Evolutionary conservation across 1,139 yeast genomes (phyloP).

Genomic region (Geotrichum bryndzae): DNA sequence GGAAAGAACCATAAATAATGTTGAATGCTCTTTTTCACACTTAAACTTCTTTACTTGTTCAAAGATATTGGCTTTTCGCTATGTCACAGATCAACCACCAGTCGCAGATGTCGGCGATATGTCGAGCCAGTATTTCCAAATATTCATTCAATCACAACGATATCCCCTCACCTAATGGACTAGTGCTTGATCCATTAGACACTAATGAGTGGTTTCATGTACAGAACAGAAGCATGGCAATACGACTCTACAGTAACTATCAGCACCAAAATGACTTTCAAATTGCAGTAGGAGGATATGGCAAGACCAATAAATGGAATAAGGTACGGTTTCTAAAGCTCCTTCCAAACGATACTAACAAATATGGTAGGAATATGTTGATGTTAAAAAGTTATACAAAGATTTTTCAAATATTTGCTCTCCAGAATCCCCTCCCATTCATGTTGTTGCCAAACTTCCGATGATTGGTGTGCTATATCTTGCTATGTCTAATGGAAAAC

Average conservation of each 20-base stretch:
- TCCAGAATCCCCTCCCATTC: slow-evolving; percentile 11
- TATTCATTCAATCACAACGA: slow-evolving; percentile 4
- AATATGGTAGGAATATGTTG: slow-evolving; percentile 6
- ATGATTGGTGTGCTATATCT: slow-evolving; percentile 19
- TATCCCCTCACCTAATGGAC: slow-evolving; percentile 5
- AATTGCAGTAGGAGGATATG: neutral
- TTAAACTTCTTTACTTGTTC: too few relatives aligned
- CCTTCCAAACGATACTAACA: slow-evolving; percentile 2
- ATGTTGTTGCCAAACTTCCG: slow-evolving; percentile 18
- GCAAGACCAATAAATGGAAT: slow-evolving; percentile 2
- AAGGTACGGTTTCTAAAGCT: slow-evolving; percentile 9
- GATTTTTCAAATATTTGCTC: slow-evolving; percentile 9
- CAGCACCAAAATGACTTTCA: slow-evolving; percentile 1
- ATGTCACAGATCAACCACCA: neutral
- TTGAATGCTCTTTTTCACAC: neutral
- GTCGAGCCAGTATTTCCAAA: neutral
- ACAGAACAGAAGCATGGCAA: neutral
- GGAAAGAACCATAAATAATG: neutral
- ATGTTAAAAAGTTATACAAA: slow-evolving; percentile 6
- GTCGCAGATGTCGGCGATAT: neutral
- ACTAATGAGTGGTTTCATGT: neutral
- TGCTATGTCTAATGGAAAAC: slow-evolving; percentile 3
- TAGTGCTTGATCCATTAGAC: neutral
- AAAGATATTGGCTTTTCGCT: neutral
- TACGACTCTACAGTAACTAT: neutral